A percentile compares a stretch with the other conserved stretches of the same genome.
Conservation (phyloP, 2,329 filamentous ascomycete species). For the Fusarium chaquense region DNA sequence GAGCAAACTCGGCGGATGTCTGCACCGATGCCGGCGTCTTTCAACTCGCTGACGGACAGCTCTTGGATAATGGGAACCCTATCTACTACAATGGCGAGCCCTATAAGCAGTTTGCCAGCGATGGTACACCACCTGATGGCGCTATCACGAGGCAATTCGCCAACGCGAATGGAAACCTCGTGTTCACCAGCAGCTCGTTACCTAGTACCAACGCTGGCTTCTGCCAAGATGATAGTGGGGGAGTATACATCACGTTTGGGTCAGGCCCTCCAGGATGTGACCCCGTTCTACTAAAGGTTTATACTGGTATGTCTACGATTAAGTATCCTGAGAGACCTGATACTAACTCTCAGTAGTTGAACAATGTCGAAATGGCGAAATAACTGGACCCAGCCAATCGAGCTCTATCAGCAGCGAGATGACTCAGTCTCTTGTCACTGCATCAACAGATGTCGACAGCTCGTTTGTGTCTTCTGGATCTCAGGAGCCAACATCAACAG, state of each 20-base stretch:
- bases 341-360: neutral
- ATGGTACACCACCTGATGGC: neutral
- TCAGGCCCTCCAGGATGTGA: neutral
- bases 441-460: neutral
- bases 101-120: neutral
- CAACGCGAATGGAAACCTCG: rapidly evolving
- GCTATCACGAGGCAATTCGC: neutral
- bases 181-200: neutral
- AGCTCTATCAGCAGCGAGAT: neutral
- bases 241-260: neutral
- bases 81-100: neutral
- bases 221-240: neutral
- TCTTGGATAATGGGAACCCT: neutral
- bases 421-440: neutral
- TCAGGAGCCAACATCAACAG: neutral
- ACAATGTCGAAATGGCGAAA: neutral
- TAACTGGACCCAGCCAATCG: neutral
- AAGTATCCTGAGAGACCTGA: neutral
- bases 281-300: neutral
- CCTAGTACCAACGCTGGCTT: neutral
- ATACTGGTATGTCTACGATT: neutral
- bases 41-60: neutral
- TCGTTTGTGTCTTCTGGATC: neutral
- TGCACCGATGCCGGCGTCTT: neutral
- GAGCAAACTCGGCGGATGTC: neutral